phyloP scores from a whole-genome alignment of 345 rosid genomes.

The Hibiscus trionum region DNA sequence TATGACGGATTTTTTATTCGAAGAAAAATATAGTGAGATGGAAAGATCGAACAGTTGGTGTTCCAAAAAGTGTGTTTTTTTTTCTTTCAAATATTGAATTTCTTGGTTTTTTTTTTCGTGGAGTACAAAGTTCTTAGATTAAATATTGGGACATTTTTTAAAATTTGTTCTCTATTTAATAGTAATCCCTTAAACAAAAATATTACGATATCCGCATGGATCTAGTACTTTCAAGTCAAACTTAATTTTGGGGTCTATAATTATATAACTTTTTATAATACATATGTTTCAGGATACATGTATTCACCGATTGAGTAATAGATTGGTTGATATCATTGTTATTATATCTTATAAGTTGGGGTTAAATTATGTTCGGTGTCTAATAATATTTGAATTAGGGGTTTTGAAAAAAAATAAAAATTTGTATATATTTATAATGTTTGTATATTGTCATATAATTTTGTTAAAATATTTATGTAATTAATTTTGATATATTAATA shows the following conservation, averaged over 20 bases:
- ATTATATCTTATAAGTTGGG: too few relatives aligned
- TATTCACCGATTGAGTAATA: too few relatives aligned
- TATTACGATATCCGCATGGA: not conserved
- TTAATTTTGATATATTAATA: too few relatives aligned
- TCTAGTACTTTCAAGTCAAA: not conserved
- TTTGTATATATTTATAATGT: too few relatives aligned
- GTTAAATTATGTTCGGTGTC: too few relatives aligned
- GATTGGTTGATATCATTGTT: not conserved
- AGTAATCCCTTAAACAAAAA: too few relatives aligned
- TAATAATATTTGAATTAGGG: too few relatives aligned
- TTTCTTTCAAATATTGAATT: not conserved
- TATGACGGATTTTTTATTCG: not conserved
- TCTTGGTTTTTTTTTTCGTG: not conserved
- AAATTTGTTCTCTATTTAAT: not conserved
- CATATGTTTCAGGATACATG: not conserved
- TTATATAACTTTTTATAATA: not conserved
- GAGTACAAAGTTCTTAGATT: not conserved
- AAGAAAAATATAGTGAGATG: not conserved
- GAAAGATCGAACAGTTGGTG: not conserved
- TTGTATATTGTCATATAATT: too few relatives aligned
- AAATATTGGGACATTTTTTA: not conserved
- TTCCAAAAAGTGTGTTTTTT: not conserved
- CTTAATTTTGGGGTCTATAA: not conserved
- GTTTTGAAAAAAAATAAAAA: too few relatives aligned
- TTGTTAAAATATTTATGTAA: too few relatives aligned